Base-by-base conservation (phyloP, 2,329 filamentous ascomycete species). In the Beauveria bassiana region DNA sequence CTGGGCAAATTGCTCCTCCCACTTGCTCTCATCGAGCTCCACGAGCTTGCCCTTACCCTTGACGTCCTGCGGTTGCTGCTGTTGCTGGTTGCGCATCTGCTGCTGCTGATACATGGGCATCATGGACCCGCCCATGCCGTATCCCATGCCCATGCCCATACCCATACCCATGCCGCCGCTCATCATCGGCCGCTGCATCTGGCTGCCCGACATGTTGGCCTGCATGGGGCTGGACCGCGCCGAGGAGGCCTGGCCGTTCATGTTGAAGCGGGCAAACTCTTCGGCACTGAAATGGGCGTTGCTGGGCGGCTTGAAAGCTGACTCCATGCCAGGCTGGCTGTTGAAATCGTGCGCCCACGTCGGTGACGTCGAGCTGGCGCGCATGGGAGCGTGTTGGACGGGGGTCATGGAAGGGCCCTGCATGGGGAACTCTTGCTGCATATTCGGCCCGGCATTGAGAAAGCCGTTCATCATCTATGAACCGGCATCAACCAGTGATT, bases 1-100 rank as follows among this genome's bases (percentile, higher is more conserved):
- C 74, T 95, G 86, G 62, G 91, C 90, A 74, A 99, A 99, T 74
- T 98, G 92, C 68, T 92, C 91, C 75, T 98, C 93, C 95, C 95
- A 98, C 71, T 96, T 89, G 70, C 88, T 80, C 68, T 99, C 93
- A 72, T 97, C 91, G 26, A 98, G 83, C 77, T 98, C 95, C 14
- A 98, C 88, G 77, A 98, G 85, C 75, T 96, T 96, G 45, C 90
- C 93, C 73, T 98, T 98, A 63, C 89, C 90, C 74, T 92, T 89
- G 55, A 76, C 79, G 65, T 84, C 80, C 57, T 76, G 74, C 62
- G 78, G 76, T 68, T 49, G 55, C 24, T 59, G 54, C 42, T 79
- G 79, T 65, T 77, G 71, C 64, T 77, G 77, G 69, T 79, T 70
- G 68, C 80, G 71, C 67, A 75, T 73, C 50, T 70, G 72, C 61